Base-by-base conservation (phyloP, 805 yeast genomes). In the Saturnispora halmiae region DNA sequence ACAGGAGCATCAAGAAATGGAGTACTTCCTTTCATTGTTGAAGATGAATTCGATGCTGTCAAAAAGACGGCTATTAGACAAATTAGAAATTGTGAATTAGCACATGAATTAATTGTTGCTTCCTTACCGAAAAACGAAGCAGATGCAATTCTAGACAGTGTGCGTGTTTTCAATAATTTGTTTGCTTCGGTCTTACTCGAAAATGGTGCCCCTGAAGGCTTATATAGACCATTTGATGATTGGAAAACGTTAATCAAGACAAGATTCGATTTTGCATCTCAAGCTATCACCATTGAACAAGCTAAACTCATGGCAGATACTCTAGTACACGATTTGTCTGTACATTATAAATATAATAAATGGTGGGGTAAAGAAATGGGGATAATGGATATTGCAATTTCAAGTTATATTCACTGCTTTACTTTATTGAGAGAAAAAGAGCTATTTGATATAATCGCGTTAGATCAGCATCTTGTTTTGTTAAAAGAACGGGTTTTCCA, bases 21-120 rank as follows among this genome's bases (percentile, higher is more conserved):
- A 8, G 65, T 67, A n/a, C 54, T 79, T 14, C 85, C 86, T 0
- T 57, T 77, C 1, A 59, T 76, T 13, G 60, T 79, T 3, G 84
- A 78, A 49, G 76, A 69, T 45, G 61, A 50, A 22, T 46, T 57
- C 7, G 48, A 54, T 21, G 9, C 22, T 5, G 21, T 5, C 8
- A 14, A 32, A 19, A 28, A 24, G 15, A 18, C 11, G n/a, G 42
- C 42, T 6, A 27, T 33, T 8, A 26, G 42, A 27, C 25, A 33
- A 11, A 16, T 39, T 6, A 32, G 42, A 18, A 26, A 32, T 16
- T 39, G 42, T 27, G 32, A 27, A 15, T 20, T 39, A 15, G 42
- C 42, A 10, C 32, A 27, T 18, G 37, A 39, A 14, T 15, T 39
- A 16, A 27, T 28, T 4, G 26, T 33, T 2, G 32, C 42, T 8